phyloP scores from a whole-genome alignment of 2,329 filamentous ascomycete genomes.

The Fonsecaea erecta region DNA sequence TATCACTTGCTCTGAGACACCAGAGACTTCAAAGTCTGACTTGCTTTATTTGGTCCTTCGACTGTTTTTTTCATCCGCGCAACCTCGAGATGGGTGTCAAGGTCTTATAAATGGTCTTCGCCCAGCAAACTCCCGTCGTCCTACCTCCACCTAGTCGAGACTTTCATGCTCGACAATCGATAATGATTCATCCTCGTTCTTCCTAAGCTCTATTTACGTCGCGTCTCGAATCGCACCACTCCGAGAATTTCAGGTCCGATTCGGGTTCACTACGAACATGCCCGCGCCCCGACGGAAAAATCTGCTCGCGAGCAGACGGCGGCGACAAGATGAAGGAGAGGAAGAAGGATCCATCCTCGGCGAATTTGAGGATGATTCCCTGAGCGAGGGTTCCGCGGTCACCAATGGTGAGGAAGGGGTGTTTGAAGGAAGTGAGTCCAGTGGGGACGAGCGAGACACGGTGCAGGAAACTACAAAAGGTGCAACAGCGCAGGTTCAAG shows the following conservation, averaged over 20 bases:
- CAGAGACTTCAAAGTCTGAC: not conserved
- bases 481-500: not conserved
- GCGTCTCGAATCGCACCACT: not conserved
- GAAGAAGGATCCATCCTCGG: constrained; percentile 56
- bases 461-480: constrained; percentile 27
- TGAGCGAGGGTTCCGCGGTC: constrained; percentile 64
- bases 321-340: constrained; percentile 55
- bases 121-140: constrained; percentile 9
- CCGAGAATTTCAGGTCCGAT: not conserved
- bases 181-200: constrained; percentile 21
- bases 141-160: constrained; percentile 22
- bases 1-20: not conserved
- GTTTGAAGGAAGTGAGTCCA: constrained; percentile 63
- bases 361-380: constrained; percentile 63
- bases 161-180: constrained; percentile 24
- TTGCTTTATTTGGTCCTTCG: not conserved
- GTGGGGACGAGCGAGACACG: constrained; percentile 54
- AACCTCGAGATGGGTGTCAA: constrained; percentile 8
- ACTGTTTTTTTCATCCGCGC: not conserved
- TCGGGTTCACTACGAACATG: constrained; percentile 41
- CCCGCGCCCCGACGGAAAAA: constrained; percentile 49
- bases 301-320: constrained; percentile 50
- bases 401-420: constrained; percentile 64
- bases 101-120: constrained; percentile 3
- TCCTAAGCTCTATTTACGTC: constrained; percentile 4